phyloP scores from a whole-genome alignment of 2,329 filamentous ascomycete genomes.

The Dactylonectria macrodidyma region DNA sequence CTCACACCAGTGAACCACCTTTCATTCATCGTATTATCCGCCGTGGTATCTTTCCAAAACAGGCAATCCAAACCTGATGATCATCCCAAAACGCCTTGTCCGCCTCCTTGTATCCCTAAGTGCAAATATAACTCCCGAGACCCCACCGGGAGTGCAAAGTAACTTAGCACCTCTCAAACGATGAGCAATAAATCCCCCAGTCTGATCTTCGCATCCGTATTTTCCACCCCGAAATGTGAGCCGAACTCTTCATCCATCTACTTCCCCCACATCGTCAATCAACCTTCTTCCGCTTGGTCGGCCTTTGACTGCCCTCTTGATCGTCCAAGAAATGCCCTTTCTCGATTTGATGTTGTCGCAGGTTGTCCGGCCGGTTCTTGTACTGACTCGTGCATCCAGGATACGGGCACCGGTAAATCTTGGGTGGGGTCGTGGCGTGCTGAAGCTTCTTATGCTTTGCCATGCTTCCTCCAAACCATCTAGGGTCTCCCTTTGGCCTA shows the following conservation, averaged over 20 bases:
- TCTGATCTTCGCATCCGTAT: background rate
- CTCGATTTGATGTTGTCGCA: conserved; percentile 70
- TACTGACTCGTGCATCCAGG: conserved; percentile 70
- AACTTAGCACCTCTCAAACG: conserved; percentile 1
- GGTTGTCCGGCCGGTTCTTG: conserved; percentile 69
- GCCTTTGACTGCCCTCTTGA: conserved; percentile 55
- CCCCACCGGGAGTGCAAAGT: background rate
- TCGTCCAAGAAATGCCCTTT: conserved; percentile 68
- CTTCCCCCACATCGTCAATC: conserved; percentile 20
- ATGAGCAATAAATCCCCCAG: background rate
- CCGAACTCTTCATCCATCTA: background rate
- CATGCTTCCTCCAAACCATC: conserved; percentile 73
- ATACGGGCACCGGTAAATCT: conserved; percentile 67
- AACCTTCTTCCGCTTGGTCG: conserved; percentile 65
- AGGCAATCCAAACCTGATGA: conserved; percentile 14
- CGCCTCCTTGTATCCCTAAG: conserved; percentile 25
- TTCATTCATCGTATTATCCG: conserved; percentile 29
- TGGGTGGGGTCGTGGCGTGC: conserved; percentile 64
- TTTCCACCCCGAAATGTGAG: background rate
- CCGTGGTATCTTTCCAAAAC: conserved; percentile 38
- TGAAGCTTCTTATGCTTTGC: conserved; percentile 70
- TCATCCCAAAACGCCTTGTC: conserved; percentile 35
- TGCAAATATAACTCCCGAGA: conserved; percentile 19
- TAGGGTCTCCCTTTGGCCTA: conserved; percentile 69
- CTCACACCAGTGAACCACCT: conserved; percentile 11